Base-by-base conservation (phyloP, 345 rosid species). In the Eucalyptus polybractea region DNA sequence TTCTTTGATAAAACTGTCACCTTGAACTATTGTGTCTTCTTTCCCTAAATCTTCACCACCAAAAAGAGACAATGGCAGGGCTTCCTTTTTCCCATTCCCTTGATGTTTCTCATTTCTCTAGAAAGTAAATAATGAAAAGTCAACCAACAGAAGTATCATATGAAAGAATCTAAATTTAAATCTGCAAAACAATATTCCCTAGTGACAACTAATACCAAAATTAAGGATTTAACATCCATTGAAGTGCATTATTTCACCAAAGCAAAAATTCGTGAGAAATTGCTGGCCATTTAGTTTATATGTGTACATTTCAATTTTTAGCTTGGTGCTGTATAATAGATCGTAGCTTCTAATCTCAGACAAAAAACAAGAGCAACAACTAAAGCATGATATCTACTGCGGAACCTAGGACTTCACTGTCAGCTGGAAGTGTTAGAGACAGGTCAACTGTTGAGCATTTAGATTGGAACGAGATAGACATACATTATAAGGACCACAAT, bases 51-150 rank as follows among this genome's bases (percentile, higher is more conserved):
- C 93, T 89, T 65, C 95, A 69, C 93, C 95, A 58, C 96, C 95
- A 87, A 95, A 96, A 90, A 96, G 86, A 19, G 98, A 93, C 89
- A 95, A 91, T 27, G 99, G 97, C 91, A 96, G 89, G 19, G 96
- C 94, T 87, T 92, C 95, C 47, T 92, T 94, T 86, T 87, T 60
- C 69, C 93, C 93, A 89, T 92, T 93, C 80, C 89, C 90, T 65
- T 51, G 80, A 85, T 37, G 88, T 81, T 89, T 87, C n/a, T 88
- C 89, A 83, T 89, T 94, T 88, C 90, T 92, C 98, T 96, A 90
- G 44, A 81, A 90, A 56, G 85, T 86, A 72, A 67, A 58, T 29
- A 44, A 76, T 22, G 47, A 86, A 87, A 89, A 87, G 62, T 53
- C 49, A 90, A 91, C 88, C 29, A 42, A 65, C 31, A 80, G 47